Evolutionary conservation across 768 basidiomycete genomes (phyloP).

Genomic region (Suillus sp.): DNA sequence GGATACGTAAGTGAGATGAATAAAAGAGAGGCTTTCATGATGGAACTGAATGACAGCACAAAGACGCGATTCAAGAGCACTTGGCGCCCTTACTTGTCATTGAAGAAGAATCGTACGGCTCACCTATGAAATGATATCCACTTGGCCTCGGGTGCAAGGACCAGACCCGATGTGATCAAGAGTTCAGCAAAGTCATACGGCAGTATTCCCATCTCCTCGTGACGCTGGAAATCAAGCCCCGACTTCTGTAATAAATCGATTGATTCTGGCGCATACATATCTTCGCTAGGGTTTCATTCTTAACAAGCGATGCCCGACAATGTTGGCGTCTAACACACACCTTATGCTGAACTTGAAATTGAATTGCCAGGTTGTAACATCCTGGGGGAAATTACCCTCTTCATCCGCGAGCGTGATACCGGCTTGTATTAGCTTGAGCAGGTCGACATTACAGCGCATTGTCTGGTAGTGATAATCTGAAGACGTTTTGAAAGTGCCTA

Average conservation of each 20-base stretch:
- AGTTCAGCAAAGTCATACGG: slow-evolving; percentile 97
- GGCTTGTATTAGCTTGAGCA: slow-evolving; percentile 96
- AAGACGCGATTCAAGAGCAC: background rate
- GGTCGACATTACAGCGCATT: slow-evolving; percentile 98
- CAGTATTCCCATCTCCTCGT: slow-evolving; percentile 88
- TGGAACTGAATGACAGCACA: background rate
- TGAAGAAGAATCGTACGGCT: slow-evolving; percentile 29
- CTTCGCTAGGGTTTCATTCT: slow-evolving; percentile 59
- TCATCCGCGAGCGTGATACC: slow-evolving; percentile 95
- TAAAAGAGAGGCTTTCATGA: background rate
- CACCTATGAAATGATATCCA: slow-evolving; percentile 99
- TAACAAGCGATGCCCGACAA: background rate
- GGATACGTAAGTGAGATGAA: slow-evolving; percentile 3
- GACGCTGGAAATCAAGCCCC: slow-evolving; percentile 93
- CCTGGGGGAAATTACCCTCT: slow-evolving; percentile 87
- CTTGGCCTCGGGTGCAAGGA: slow-evolving; percentile 82
- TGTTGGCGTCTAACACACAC: slow-evolving; percentile 42
- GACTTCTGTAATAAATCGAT: slow-evolving; percentile 93
- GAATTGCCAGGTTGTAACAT: slow-evolving; percentile 97
- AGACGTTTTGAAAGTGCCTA: slow-evolving; percentile 93
- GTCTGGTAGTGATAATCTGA: slow-evolving; percentile 99
- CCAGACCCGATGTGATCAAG: slow-evolving; percentile 94
- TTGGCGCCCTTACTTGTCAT: background rate
- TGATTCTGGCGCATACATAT: slow-evolving; percentile 99
- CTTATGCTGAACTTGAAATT: slow-evolving; percentile 92